Evolutionary conservation across 345 rosid genomes (phyloP), one percentile per base, ranked within the genome.

Genomic region (Anacardium occidentale): DNA sequence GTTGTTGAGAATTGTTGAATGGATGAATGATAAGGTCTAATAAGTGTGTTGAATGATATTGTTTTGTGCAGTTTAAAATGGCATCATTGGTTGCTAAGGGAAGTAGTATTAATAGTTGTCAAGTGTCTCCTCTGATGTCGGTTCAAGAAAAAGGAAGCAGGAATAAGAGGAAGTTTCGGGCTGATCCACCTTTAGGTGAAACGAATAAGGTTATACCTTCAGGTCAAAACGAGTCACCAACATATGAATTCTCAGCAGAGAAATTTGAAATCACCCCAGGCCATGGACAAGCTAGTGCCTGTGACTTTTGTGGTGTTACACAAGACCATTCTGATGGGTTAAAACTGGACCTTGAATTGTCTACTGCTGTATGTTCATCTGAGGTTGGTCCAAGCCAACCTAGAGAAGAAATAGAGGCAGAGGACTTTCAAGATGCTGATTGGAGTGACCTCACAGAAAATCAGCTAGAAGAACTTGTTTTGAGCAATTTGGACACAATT

Each of bases 361-460:
- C 87, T 64, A 80, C 81, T 79, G 64, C 60, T 0, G 26, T 73
- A 29, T 76, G 51, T 63, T 76, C 82, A 47, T 70, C 83, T 12
- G 87, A 90, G 74, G 85, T 82, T 69, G 87, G 82, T 53, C 77
- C 81, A 20, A 81, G 84, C 69, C 83, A 59, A 62, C 68, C 71
- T n/a, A 81, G 78, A 55, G 89, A 80, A 71, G 91, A 83, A 66
- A 32, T 80, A 48, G 89, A 78, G 51, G 78, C 72, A 10, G 87
- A 87, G 66, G 92, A 88, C 45, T 84, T 80, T 32, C 88, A 82
- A 20, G 89, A 86, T 40, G 75, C 88, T 15, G 97, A 87, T 79
- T 94, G 97, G 97, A 90, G 90, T 75, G 91, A 92, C 71, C 89
- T 87, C 51, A 84, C 91, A 4, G 92, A 91, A 64, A 78, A 84